Percentiles rank a stretch among this genome's conserved stretches.
These are phyloP conservation scores for Dioscorea dumetorum DNA, from an alignment of 106 monocot species.

Conservation along the genomic window DNA sequence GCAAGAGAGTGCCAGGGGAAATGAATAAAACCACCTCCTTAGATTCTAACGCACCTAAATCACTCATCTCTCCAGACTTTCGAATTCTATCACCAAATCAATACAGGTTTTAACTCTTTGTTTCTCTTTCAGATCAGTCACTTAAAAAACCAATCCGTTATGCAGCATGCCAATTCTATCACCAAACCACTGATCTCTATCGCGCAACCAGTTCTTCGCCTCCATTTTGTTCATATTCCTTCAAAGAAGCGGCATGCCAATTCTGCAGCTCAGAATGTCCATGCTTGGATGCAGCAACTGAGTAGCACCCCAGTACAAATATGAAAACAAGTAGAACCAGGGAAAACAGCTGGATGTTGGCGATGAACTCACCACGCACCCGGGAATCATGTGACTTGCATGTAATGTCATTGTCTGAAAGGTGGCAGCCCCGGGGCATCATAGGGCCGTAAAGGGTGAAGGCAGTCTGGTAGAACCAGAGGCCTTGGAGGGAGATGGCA, in stretches of 20 bases:
- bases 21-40: no score
- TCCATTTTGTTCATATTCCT: not conserved
- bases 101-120: no score
- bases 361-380: slow-evolving; percentile 65
- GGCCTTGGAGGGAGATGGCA: slow-evolving; percentile 80
- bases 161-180: no score
- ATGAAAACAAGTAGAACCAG: slow-evolving; percentile 46
- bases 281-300: slow-evolving; percentile 29
- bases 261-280: slow-evolving; percentile 38
- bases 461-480: slow-evolving; percentile 99
- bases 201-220: not conserved
- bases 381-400: slow-evolving; percentile 37
- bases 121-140: no score
- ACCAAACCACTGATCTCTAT: no score
- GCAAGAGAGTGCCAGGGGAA: no score
- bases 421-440: slow-evolving; percentile 81
- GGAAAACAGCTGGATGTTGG: slow-evolving; percentile 76
- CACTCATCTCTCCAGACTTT: no score
- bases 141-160: not conserved
- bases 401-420: slow-evolving; percentile 37
- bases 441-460: slow-evolving; percentile 93
- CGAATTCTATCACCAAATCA: no score
- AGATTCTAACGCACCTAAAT: no score
- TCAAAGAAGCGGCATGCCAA: slow-evolving; percentile 6
- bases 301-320: slow-evolving; percentile 37